These are phyloP conservation scores for Suhomyces ambrosiae DNA, from an alignment of 1,139 yeast species.

Conservation along the genomic window DNA sequence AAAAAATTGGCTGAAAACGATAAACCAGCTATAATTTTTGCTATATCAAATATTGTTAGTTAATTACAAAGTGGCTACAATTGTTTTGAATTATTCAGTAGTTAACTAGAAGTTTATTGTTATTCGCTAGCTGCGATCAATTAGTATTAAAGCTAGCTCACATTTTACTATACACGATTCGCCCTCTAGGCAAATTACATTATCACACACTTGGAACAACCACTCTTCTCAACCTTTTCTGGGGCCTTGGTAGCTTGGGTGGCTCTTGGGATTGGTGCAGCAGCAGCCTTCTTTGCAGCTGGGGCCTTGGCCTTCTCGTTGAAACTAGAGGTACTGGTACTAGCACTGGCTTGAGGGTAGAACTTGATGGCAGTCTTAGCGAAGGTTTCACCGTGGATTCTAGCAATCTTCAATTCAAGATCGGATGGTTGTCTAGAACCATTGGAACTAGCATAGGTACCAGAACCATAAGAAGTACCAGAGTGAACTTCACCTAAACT, in stretches of 20 bases:
- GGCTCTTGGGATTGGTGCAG: constrained; percentile 6
- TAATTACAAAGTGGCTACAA: too few relatives aligned
- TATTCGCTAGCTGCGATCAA: too few relatives aligned
- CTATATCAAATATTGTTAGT: too few relatives aligned
- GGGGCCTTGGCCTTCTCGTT: neutral
- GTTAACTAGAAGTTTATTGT: too few relatives aligned
- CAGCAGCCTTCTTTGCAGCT: constrained; percentile 2
- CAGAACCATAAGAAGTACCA: constrained; percentile 56
- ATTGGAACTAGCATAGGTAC: constrained; percentile 49
- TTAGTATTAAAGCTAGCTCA: too few relatives aligned
- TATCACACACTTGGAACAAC: constrained; percentile 17
- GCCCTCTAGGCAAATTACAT: too few relatives aligned
- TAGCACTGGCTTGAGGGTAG: constrained; percentile 8
- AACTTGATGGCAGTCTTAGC: constrained; percentile 37
- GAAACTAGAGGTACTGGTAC: constrained; percentile 1
- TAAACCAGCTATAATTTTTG: too few relatives aligned
- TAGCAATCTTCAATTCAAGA: constrained; percentile 42
- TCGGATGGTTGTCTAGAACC: constrained; percentile 49
- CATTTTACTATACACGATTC: too few relatives aligned
- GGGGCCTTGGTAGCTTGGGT: constrained; percentile 13
- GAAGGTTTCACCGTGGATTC: constrained; percentile 46
- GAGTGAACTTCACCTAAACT: constrained; percentile 46
- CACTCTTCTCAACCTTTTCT: constrained; percentile 12
- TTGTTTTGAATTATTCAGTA: too few relatives aligned
- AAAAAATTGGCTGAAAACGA: too few relatives aligned